These are phyloP conservation scores for Yamadazyma atlantica DNA, from an alignment of 1,139 yeast genomes.

Conservation along the genomic window DNA sequence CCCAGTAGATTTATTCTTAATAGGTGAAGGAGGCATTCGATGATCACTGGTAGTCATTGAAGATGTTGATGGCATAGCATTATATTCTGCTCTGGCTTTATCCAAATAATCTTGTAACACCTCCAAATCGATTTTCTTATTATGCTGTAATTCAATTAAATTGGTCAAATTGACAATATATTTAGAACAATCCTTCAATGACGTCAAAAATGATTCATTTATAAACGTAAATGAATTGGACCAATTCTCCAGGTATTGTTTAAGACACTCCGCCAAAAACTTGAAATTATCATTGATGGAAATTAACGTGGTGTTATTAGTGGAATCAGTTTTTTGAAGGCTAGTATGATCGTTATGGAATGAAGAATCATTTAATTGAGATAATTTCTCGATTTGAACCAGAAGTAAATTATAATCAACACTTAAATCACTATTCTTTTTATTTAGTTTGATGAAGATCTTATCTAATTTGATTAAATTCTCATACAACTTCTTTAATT, in stretches of 20 bases:
- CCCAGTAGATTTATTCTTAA: slow-evolving; percentile 26
- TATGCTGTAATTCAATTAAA: slow-evolving; percentile 81
- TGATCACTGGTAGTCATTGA: slow-evolving; percentile 3
- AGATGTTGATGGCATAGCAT: slow-evolving; percentile 7
- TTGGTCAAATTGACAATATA: slow-evolving; percentile 76
- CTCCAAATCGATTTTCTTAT: slow-evolving; percentile 87
- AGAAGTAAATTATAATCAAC: slow-evolving; percentile 73
- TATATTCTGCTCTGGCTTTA: slow-evolving; percentile 66
- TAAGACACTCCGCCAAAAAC: slow-evolving; percentile 45
- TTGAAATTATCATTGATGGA: slow-evolving; percentile 31
- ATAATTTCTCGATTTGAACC: slow-evolving; percentile 65
- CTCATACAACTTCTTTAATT: slow-evolving; percentile 80
- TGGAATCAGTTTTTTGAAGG: slow-evolving; percentile 1
- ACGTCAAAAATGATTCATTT: slow-evolving; percentile 80
- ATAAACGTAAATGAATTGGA: slow-evolving; percentile 51
- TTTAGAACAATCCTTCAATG: slow-evolving; percentile 84
- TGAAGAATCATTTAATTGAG: slow-evolving; percentile 38
- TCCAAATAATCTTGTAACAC: slow-evolving; percentile 76
- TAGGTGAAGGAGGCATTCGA: slow-evolving; percentile 37
- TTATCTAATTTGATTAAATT: slow-evolving; percentile 77
- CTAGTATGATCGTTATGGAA: slow-evolving; percentile 8
- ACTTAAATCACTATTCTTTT: slow-evolving; percentile 71
- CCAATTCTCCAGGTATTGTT: slow-evolving; percentile 50
- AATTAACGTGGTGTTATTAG: neutral
- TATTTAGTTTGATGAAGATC: slow-evolving; percentile 69